Evolutionary conservation across 805 yeast species (phyloP), one percentile per base, ranked within the genome.

Genomic region (Metschnikowia gelsemii): DNA sequence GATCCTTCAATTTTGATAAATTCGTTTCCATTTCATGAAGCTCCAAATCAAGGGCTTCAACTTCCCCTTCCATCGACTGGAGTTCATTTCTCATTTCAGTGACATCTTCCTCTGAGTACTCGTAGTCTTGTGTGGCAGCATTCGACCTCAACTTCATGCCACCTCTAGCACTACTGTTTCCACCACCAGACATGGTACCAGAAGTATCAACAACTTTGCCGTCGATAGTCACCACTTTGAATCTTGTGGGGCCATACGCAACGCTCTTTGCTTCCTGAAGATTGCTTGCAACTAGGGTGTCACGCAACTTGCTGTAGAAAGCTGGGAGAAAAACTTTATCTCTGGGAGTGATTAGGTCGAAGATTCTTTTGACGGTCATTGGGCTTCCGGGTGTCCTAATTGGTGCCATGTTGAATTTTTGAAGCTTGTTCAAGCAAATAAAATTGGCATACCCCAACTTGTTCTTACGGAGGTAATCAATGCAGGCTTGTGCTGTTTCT

Each of bases 101-200:
- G 2, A 87, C 73, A 35, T 81, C 87, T 13, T 73, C 79, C 17
- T 78, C 79, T 3, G 82, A 70, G 11, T 75, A 59, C n/a, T 67
- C 71, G 42, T 50, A 43, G 3, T 52, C 56, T 17, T 52, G 54
- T 3, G 58, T 48, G 6, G 46, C 46, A 1, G 66, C 52, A 4
- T 66, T 64, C 14, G 76, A 70, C 0, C 68, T 58, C 29, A 75
- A 64, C 43, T 73, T 79, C 96, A 93, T 88, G 2, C 84, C 82
- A 5, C 98, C 99, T 37, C 75, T 75, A 13, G 76, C 73, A 7
- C 73, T 76, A 28, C 75, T 69, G 40, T 73, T 76, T 39, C 98
- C 99, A 64, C 99, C 99, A 54, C 99, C 99, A 34, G 95, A 80
- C 82, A 95, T 82, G 1, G 97, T 87, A 62, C 99, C 99, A 2